Conservation (phyloP, 257 asterid genomes). For the Solanum habrochaites region DNA sequence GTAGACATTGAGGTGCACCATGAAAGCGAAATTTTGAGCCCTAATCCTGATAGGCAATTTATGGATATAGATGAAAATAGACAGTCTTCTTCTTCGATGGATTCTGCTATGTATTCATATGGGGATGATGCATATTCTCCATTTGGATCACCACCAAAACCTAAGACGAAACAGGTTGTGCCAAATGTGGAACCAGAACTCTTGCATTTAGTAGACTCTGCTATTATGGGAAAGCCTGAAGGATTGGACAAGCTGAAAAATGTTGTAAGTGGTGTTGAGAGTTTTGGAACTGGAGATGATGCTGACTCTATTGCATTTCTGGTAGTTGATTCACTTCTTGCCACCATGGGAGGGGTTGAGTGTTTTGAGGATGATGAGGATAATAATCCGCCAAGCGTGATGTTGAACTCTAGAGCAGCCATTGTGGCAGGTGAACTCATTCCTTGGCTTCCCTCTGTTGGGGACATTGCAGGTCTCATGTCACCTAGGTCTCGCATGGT, state of each 20-base stretch:
- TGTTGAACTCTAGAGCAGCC: conserved; percentile 99
- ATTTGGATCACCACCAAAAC: conserved; percentile 59
- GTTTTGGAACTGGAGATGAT: conserved; percentile 65
- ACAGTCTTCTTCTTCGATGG: conserved; percentile 48
- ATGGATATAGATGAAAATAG: conserved; percentile 19
- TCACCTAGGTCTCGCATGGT: conserved; percentile 96
- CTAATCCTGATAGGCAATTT: conserved; percentile 36
- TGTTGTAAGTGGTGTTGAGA: conserved; percentile 78
- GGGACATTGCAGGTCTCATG: conserved; percentile 82
- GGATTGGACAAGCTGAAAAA: conserved; percentile 78
- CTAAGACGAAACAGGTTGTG: conserved; percentile 42
- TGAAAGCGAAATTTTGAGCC: conserved; percentile 38
- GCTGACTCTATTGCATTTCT: conserved; percentile 61
- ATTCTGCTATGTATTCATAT: conserved; percentile 39
- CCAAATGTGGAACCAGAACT: conserved; percentile 92
- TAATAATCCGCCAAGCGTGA: conserved; percentile 95
- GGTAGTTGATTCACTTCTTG: conserved; percentile 95
- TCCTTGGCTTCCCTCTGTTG: conserved; percentile 79
- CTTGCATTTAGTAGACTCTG: conserved; percentile 96
- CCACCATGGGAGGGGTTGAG: conserved; percentile 99
- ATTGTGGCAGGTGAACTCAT: conserved; percentile 92
- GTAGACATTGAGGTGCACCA: conserved; percentile 28
- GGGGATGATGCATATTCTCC: conserved; percentile 50
- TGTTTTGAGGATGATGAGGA: conserved; percentile 92
- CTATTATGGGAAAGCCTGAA: conserved; percentile 97